Conservation (phyloP, 2,329 filamentous ascomycete species). For the Epichloe elymi region DNA sequence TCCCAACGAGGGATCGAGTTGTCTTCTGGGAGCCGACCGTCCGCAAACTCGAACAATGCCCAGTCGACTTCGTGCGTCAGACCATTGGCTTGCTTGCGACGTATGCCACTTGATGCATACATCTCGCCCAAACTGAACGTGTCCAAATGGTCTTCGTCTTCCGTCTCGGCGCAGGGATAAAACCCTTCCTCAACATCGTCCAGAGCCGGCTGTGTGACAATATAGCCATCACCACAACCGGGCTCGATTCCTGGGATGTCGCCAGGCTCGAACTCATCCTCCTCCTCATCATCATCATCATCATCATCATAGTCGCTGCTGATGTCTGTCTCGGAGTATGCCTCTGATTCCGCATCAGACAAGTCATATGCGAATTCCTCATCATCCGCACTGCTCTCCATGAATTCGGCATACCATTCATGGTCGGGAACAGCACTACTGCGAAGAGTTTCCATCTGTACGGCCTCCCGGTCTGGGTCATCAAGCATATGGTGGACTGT, state of each 20-base stretch:
- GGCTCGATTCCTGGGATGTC: constrained; percentile 69
- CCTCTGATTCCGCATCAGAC: constrained; percentile 47
- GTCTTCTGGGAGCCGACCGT: constrained; percentile 54
- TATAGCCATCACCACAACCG: constrained; percentile 61
- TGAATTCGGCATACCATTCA: constrained; percentile 30
- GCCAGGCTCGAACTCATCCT: constrained; percentile 46
- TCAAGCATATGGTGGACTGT: constrained; percentile 96
- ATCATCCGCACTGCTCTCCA: constrained; percentile 28
- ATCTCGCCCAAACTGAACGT: constrained; percentile 72
- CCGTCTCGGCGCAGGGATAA: constrained; percentile 56
- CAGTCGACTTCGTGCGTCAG: constrained; percentile 88
- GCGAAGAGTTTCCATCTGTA: constrained; percentile 14
- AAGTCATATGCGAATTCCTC: constrained; percentile 49
- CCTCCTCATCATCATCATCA: constrained; percentile 43
- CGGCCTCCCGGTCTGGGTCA: constrained; percentile 39
- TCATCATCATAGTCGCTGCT: constrained; percentile 40
- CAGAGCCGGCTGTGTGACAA: constrained; percentile 82
- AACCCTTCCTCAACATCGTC: constrained; percentile 78
- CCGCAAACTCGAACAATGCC: constrained; percentile 73
- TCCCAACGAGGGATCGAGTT: constrained; percentile 49
- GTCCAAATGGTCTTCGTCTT: constrained; percentile 71
- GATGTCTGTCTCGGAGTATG: constrained; percentile 34
- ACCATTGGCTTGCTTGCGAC: constrained; percentile 57
- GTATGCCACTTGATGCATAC: constrained; percentile 81
- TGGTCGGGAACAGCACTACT: constrained; percentile 28